Percentiles rank a stretch among this genome's conserved stretches.
These are phyloP conservation scores for Trichopus zeylanicus DNA, from an alignment of 116 monocot species.

Conservation along the genomic window DNA sequence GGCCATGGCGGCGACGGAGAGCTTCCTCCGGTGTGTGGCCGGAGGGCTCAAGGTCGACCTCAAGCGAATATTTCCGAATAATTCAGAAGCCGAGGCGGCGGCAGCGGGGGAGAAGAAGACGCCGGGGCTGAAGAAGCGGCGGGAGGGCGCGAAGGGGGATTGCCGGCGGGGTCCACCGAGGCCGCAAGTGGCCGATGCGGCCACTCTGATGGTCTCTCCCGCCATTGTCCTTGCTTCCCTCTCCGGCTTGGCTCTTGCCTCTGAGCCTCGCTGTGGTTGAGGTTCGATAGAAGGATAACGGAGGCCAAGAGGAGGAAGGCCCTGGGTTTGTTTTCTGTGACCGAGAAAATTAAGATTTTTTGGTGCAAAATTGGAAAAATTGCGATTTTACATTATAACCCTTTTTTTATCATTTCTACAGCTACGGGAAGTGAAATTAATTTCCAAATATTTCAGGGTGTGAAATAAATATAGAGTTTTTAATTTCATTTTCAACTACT, in stretches of 20 bases:
- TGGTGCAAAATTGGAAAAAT: no score
- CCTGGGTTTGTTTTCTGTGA: background rate
- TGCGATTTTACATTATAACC: no score
- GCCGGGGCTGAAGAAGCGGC: background rate
- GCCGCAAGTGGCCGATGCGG: background rate
- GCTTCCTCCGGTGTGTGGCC: slow-evolving; percentile 5
- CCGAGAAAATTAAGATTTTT: background rate
- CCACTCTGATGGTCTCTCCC: slow-evolving; percentile 1
- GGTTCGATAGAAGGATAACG: background rate
- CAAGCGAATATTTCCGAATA: slow-evolving; percentile 22
- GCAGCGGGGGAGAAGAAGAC: background rate
- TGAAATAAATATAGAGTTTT: no score
- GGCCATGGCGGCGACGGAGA: slow-evolving; percentile 40
- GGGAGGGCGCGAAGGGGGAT: background rate
- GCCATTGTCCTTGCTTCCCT: background rate
- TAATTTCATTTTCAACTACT: no score
- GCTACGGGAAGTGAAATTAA: no score
- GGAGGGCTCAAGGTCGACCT: slow-evolving; percentile 8
- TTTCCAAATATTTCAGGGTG: no score
- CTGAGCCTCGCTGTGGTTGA: background rate
- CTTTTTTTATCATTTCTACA: no score
- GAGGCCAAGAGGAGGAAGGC: background rate
- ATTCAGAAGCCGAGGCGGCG: slow-evolving; percentile 17
- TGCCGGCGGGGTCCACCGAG: background rate
- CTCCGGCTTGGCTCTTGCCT: no score